Evolutionary conservation across 805 yeast genomes (phyloP), one percentile per base, ranked within the genome.

Genomic region (Pichia eremophila): DNA sequence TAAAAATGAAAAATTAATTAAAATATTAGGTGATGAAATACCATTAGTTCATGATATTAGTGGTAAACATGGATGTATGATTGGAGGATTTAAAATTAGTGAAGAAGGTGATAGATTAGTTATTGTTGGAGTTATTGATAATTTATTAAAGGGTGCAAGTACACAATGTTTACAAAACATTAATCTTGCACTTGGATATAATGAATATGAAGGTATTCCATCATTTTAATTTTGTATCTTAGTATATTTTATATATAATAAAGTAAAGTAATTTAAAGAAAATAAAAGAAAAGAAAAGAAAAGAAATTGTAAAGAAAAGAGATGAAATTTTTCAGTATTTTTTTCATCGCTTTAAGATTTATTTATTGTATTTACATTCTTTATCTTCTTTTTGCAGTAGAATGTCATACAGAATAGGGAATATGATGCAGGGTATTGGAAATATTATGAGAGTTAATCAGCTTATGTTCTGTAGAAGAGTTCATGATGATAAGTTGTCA

Each of bases 81-180:
- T 93, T 54, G 99, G 99, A 51, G 99, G 95, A 0, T 95, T 93
- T 63, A 96, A 95, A 22, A 95, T 95, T 43, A 90, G 85, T 64
- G 79, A 90, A 25, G 80, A 81, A 47, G 86, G 85, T 62, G 83
- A 88, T 69, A 81, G 99, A 65, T 95, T 89, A 22, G 98, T 93
- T 25, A 73, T 93, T 46, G 93, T 91, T 46, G 96, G 96, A 22
- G 89, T 97, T 5, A 91, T 93, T 58, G 99, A 93, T 64, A 93
- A 93, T 66, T 73, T 93, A 62, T 76, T 93, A 62, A 93, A 93
- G 73, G 99, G 99, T 55, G 99, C 99, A 40, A 95, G 97, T 41
- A 93, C 99, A 17, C 99, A 93, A 70, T 91, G 98, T 70, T 67
- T 93, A 65, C 99, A 93, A 69, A 93, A 93, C 72, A 85, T 95